phyloP scores from a whole-genome alignment of 2,329 filamentous ascomycete genomes.

The Fusarium ramigenum region DNA sequence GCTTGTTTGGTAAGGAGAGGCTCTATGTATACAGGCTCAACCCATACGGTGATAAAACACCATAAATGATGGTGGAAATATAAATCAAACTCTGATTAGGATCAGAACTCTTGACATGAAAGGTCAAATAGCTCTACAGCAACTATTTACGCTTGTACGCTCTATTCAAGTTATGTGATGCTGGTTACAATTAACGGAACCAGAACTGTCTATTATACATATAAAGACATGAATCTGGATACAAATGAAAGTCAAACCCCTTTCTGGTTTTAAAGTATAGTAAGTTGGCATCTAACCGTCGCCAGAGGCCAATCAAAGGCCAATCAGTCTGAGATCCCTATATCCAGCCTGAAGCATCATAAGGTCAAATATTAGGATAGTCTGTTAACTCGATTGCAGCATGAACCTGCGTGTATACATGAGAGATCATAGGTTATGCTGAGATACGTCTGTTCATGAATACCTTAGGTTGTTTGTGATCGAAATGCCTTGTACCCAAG shows the following conservation, averaged over 20 bases:
- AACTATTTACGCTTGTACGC: no score
- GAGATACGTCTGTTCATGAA: accelerated
- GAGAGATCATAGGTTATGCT: neutral
- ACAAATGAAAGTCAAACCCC: accelerated
- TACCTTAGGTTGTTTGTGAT: neutral
- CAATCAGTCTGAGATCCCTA: no score
- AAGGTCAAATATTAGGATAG: neutral
- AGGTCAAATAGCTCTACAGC: neutral
- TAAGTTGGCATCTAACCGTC: neutral
- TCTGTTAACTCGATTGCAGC: neutral
- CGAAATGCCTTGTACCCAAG: neutral
- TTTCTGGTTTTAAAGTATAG: neutral
- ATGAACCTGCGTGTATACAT: neutral
- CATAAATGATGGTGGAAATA: no score
- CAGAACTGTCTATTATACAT: neutral
- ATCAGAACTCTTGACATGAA: neutral
- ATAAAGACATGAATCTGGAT: neutral
- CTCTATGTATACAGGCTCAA: neutral
- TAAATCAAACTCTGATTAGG: neutral
- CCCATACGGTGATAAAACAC: neutral
- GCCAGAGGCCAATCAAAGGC: no score
- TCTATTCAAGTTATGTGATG: neutral
- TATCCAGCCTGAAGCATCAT: neutral
- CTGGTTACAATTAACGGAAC: neutral
- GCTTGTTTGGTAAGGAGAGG: neutral